A percentile compares a stretch with the other conserved stretches of the same genome.
These are phyloP conservation scores for Fusarium napiforme DNA, from an alignment of 2,329 filamentous ascomycete species.

Conservation along the genomic window DNA sequence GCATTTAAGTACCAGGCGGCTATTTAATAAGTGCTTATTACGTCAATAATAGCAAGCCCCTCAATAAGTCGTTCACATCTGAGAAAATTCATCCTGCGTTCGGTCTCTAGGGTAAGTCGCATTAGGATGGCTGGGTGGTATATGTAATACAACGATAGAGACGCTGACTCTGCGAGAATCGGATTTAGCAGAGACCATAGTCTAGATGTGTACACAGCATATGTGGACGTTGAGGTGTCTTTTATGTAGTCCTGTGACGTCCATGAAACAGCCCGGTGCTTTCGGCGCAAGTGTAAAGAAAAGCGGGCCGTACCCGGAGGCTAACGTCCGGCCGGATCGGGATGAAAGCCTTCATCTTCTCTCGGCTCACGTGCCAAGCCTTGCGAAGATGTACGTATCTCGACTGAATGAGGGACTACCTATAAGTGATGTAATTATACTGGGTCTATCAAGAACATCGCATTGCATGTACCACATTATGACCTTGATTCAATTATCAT, in stretches of 20 bases:
- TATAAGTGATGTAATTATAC: constrained; percentile 32
- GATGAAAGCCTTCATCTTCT: background rate
- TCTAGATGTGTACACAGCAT: background rate
- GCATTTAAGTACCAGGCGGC: background rate
- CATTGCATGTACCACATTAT: background rate
- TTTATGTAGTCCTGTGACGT: background rate
- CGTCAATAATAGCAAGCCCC: background rate
- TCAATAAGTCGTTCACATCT: background rate
- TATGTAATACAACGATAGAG: background rate
- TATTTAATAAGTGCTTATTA: background rate
- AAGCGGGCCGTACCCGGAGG: constrained; percentile 11
- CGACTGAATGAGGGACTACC: background rate
- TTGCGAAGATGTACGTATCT: constrained; percentile 6
- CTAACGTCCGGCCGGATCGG: constrained; percentile 22
- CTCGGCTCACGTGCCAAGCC: constrained; percentile 11
- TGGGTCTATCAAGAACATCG: constrained; percentile 16
- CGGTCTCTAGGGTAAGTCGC: background rate
- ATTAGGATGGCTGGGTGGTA: too few species aligned
- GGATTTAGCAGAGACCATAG: background rate
- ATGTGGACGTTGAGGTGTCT: background rate
- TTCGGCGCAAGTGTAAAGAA: background rate
- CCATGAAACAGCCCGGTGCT: background rate
- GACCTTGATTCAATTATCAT: constrained; percentile 11
- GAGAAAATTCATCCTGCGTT: background rate
- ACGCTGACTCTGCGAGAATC: background rate